Evolutionary conservation across 345 rosid genomes (phyloP), one percentile per base, ranked within the genome.

Genomic region (Ailanthus altissimus): DNA sequence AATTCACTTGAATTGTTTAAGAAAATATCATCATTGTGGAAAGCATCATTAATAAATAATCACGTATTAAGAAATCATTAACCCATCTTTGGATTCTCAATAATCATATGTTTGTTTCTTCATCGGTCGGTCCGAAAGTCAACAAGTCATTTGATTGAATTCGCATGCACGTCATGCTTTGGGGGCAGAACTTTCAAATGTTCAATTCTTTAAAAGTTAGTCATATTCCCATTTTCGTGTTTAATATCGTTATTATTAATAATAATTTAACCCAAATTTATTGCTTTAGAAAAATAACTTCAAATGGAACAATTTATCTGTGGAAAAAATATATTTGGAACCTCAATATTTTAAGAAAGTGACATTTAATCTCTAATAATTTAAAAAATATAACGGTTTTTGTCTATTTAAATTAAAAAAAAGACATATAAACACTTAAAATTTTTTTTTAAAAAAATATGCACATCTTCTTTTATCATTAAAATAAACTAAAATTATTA

Each of bases 41-140:
- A 26, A 26, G 58, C 57, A 49, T 63, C 23, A 32, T 32, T 32
- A 32, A 32, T 32, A 32, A 32, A 32, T 32, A 32, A 32, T 32
- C 38, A 32, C 2, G 38, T 32, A 3, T 32, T 32, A 32, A 32
- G 1, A 32, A 1, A 14, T 13, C 23, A 25, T 46, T n/a, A 53
- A n/a, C 12, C 14, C 10, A 12, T 21, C 51, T 38, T 38, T 72
- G 75, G 63, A 72, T 21, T 72, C 45, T 56, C 64, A 45, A 72
- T 56, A 45, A 72, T 56, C 64, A 56, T 0, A 36, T 20, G 10
- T 21, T n/a, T 49, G 2, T 68, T 47, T 49, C 14, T 12, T 11
- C 32, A 67, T 70, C 28, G 74, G 62, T 12, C 5, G 62, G 74
- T 53, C 49, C 62, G 6, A 70, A n/a, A 70, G 74, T 70, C 62